Evolutionary conservation across 306 rosid genomes (phyloP).

Genomic region (Delonix regia): DNA sequence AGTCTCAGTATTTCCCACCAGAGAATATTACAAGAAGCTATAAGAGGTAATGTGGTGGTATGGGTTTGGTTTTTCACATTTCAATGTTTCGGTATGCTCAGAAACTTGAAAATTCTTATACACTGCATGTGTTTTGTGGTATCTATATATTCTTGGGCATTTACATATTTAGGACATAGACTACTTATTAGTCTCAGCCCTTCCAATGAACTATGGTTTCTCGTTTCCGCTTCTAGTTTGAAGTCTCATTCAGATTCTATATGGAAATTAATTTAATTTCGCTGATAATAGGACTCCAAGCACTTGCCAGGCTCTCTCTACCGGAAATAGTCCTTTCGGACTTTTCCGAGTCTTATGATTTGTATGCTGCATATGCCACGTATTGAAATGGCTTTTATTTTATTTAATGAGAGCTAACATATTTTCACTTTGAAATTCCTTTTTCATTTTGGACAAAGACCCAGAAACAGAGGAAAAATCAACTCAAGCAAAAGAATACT

Average conservation of each 20-base stretch:
- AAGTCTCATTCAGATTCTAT: neutral
- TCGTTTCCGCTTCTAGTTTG: no score
- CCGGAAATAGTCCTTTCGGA: neutral
- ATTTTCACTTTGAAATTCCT: neutral
- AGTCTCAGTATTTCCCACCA: neutral
- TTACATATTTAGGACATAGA: no score
- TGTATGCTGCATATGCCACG: neutral
- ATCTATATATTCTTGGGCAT: neutral
- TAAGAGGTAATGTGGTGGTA: neutral
- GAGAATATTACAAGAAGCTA: neutral
- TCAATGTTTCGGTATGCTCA: neutral
- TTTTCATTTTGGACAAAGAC: no score
- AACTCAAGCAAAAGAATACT: no score
- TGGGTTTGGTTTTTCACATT: neutral
- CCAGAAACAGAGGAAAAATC: no score
- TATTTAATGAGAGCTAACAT: no score
- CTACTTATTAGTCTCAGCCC: no score
- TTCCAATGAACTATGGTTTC: no score
- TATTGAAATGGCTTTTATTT: neutral
- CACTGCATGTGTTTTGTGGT: neutral
- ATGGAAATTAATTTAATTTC: neutral
- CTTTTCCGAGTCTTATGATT: neutral
- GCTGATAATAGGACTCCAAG: no score
- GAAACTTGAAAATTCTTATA: neutral
- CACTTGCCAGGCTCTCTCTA: neutral